Evolutionary conservation across 2,329 filamentous ascomycete species (phyloP).

Genomic region (Fusarium oligoseptatum): DNA sequence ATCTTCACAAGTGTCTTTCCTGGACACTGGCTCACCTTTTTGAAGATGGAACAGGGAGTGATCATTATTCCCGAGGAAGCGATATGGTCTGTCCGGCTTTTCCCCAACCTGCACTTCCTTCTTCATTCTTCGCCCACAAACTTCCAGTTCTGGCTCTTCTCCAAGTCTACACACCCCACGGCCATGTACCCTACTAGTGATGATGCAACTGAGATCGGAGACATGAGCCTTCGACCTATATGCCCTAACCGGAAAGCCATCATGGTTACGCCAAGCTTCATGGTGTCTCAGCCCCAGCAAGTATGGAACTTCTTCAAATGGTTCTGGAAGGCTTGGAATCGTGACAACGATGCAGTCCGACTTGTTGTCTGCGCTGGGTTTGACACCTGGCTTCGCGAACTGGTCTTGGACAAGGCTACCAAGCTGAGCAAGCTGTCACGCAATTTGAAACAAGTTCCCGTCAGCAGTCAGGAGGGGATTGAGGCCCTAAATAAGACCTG

Average conservation of each 20-base stretch:
- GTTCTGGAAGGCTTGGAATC: constrained; percentile 46
- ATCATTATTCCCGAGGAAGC: constrained; percentile 63
- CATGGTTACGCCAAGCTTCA: constrained; percentile 59
- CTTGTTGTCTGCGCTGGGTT: constrained; percentile 50
- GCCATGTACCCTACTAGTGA: constrained; percentile 26
- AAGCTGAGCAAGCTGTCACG: not conserved
- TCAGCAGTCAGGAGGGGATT: constrained; percentile 18
- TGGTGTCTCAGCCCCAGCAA: constrained; percentile 54
- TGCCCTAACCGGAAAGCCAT: constrained; percentile 51
- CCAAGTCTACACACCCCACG: constrained; percentile 46
- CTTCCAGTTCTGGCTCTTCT: constrained; percentile 58
- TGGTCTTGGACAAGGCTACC: constrained; percentile 41
- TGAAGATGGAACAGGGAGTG: constrained; percentile 43
- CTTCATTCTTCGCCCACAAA: constrained; percentile 48
- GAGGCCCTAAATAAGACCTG: constrained; percentile 43
- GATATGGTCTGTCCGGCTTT: constrained; percentile 53
- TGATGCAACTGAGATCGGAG: constrained; percentile 19
- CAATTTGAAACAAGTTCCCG: not conserved
- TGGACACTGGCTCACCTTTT: constrained; percentile 64
- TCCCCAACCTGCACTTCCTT: constrained; percentile 54
- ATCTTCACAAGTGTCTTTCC: constrained; percentile 57
- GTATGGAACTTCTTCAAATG: constrained; percentile 54
- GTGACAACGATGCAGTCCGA: constrained; percentile 29
- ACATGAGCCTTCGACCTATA: constrained; percentile 47
- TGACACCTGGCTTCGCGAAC: constrained; percentile 47